A percentile compares a stretch with the other conserved stretches of the same genome.
phyloP scores from a whole-genome alignment of 441 rosid species.

The Mallotus japonicus region DNA sequence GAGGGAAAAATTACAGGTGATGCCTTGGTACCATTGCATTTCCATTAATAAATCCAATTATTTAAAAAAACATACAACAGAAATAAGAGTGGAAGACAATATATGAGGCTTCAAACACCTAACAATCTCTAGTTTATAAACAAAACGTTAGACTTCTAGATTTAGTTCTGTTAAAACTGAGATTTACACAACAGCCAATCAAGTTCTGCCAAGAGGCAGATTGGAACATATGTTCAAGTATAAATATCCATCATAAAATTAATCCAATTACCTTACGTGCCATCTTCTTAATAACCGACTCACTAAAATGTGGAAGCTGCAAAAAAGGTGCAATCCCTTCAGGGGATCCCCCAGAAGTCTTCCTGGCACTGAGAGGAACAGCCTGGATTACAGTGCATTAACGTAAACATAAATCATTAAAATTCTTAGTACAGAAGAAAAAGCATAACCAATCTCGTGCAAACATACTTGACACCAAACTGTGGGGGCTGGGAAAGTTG shows the following conservation, averaged over 20 bases:
- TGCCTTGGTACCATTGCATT: not conserved
- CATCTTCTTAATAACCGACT: constrained; percentile 71
- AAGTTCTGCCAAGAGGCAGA: constrained; percentile 14
- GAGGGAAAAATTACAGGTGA: not conserved
- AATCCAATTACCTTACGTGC: constrained; percentile 72
- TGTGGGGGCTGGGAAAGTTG: not conserved
- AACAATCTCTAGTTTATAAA: not conserved
- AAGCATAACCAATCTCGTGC: not conserved
- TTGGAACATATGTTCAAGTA: constrained; percentile 11
- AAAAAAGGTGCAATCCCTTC: constrained; percentile 90
- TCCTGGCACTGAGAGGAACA: constrained; percentile 96
- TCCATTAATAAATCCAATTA: not conserved
- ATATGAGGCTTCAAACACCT: not conserved
- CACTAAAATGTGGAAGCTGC: constrained; percentile 91
- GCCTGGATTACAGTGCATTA: constrained; percentile 48
- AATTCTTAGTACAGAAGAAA: not conserved
- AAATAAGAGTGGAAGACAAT: not conserved
- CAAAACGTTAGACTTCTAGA: not conserved
- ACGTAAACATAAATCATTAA: constrained; percentile 8
- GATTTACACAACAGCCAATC: not conserved
- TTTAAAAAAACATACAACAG: not conserved
- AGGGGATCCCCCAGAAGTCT: constrained; percentile 75
- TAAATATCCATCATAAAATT: not conserved
- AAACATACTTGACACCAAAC: not conserved
- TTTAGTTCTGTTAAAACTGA: not conserved